Conservation (phyloP, 2,329 filamentous ascomycete genomes). For the Exophiala viscosa region DNA sequence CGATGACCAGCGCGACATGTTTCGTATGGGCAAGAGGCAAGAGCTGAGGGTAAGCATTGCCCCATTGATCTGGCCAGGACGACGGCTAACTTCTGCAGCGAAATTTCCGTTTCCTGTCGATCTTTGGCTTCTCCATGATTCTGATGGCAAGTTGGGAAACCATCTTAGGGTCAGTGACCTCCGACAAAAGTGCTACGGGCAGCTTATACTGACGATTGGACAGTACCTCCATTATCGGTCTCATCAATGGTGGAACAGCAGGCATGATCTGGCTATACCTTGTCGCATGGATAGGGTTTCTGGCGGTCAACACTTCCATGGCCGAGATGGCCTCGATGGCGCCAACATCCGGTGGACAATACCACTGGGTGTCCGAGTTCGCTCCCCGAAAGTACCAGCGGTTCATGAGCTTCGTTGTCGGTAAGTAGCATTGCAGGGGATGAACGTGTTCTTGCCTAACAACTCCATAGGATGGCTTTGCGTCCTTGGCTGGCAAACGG, state of each 20-base stretch:
- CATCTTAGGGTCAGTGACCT: slow-evolving; percentile 33
- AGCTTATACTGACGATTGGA: slow-evolving; percentile 4
- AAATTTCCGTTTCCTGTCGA: slow-evolving; percentile 40
- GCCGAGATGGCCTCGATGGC: slow-evolving; percentile 52
- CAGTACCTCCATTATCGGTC: slow-evolving; percentile 22
- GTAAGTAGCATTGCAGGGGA: slow-evolving; percentile 9
- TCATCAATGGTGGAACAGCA: slow-evolving; percentile 47
- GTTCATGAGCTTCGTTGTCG: slow-evolving; percentile 34
- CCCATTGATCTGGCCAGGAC: neutral
- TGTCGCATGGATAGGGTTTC: slow-evolving; percentile 46
- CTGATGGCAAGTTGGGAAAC: slow-evolving; percentile 42
- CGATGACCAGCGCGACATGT: slow-evolving; percentile 35
- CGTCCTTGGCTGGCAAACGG: slow-evolving; percentile 33
- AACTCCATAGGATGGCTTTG: slow-evolving; percentile 31
- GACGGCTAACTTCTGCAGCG: slow-evolving; percentile 30
- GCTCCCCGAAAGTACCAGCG: slow-evolving; percentile 34
- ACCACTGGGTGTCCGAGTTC: slow-evolving; percentile 37
- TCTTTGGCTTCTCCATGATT: slow-evolving; percentile 40
- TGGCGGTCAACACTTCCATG: slow-evolving; percentile 42
- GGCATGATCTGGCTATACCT: slow-evolving; percentile 54
- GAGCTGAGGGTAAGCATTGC: slow-evolving; percentile 31
- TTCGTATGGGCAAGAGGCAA: slow-evolving; percentile 34
- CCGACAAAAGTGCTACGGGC: neutral
- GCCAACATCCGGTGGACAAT: slow-evolving; percentile 38
- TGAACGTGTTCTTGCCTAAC: neutral